These are phyloP conservation scores for Fusarium neocosmosporiellum DNA, from an alignment of 2,329 filamentous ascomycete species.

Conservation along the genomic window DNA sequence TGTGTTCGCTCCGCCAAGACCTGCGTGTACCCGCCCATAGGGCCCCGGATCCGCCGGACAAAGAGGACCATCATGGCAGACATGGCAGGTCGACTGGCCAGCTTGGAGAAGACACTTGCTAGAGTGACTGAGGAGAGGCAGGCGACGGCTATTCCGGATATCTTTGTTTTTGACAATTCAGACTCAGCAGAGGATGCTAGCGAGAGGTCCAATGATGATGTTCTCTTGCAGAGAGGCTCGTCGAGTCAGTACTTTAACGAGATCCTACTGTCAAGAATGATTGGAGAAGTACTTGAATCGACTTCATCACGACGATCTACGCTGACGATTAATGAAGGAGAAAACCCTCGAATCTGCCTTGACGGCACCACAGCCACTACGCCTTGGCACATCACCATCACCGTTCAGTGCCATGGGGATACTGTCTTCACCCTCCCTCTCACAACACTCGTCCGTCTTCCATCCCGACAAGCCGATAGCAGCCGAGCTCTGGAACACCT, in stretches of 20 bases:
- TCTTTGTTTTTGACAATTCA: neutral
- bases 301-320: neutral
- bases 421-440: neutral
- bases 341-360: neutral
- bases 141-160: neutral
- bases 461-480: neutral
- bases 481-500: neutral
- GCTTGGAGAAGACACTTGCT: neutral
- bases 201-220: neutral
- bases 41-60: neutral
- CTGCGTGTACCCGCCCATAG: neutral
- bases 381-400: neutral
- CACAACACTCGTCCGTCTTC: neutral
- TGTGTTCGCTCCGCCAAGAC: neutral
- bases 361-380: neutral
- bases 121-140: neutral
- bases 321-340: neutral
- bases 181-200: neutral
- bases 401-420: neutral
- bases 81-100: neutral
- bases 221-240: neutral
- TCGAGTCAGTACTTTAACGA: slow-evolving; percentile 1
- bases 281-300: neutral
- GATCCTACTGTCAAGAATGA: neutral
- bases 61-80: slow-evolving; percentile 11